Base-by-base conservation (phyloP, 2,329 filamentous ascomycete genomes). In the Immersiporthe knoxdaviesiana region DNA sequence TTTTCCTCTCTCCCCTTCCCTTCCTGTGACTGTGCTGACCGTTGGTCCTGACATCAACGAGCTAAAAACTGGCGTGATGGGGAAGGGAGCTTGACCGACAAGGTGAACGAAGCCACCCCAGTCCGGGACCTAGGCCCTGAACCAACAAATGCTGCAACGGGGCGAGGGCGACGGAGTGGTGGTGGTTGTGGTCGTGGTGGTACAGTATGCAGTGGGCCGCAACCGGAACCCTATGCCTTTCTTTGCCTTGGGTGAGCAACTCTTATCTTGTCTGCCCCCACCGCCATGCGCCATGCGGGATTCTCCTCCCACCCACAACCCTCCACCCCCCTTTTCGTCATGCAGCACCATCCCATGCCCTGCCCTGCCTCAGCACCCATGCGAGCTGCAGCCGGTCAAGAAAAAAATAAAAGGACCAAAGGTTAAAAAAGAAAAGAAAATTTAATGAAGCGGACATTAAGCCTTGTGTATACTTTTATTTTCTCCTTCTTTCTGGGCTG, bases 231-330 rank as follows among this genome's bases (percentile, higher is more conserved):
- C 50, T 24, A 14, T 27, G n/a, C 24, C 24, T 8, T 8, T 8
- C 35, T 35, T 8, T 4, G 8, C 4, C 35, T 8, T 56, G 52
- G 18, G 56, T 35, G 56, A 59, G 56, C 56, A 21, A 37, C 41
- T 63, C 68, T 70, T 70, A 70, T 70, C 68, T 70, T 68, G 24
- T 41, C 16, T 37, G 24, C 47, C 68, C 68, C 68, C 61, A 44
- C 60, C 52, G 30, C 61, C 65, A 21, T 56, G 61, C 67, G 68
- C 64, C 61, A 70, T 44, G 56, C 30, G 30, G 24, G 35, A 50
- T 35, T 50, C 27, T 61, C 18, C 56, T 41, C 24, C 54, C 18
- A 30, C 32, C 18, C n/a, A n/a, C n/a, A n/a, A n/a, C n/a, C n/a
- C n/a, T n/a, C n/a, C n/a, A n/a, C n/a, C 54, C 27, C 21, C 35